Conservation (phyloP, 306 rosid species). For the Crotalaria pallida region DNA sequence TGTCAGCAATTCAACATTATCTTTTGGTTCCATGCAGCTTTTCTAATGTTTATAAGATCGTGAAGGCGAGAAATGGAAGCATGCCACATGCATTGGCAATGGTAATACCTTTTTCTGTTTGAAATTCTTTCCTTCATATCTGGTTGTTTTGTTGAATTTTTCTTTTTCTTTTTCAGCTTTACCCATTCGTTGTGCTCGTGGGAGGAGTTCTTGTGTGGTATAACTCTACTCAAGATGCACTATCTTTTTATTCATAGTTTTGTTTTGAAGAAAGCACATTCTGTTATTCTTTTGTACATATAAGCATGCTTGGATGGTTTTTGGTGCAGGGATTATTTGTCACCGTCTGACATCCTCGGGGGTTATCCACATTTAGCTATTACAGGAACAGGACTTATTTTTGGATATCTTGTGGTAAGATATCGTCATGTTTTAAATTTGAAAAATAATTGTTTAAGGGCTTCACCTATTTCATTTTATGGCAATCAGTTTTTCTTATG, state of each 20-base stretch:
- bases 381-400: slow-evolving; percentile 84
- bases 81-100: slow-evolving; percentile 80
- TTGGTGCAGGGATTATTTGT: slow-evolving; percentile 72
- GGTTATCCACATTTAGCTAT: slow-evolving; percentile 77
- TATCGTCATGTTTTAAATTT: slow-evolving; percentile 5
- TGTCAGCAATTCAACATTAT: slow-evolving; percentile 14
- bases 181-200: slow-evolving; percentile 67
- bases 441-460: background rate
- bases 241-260: background rate
- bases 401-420: slow-evolving; percentile 87
- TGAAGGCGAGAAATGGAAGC: slow-evolving; percentile 71
- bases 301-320: background rate
- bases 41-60: slow-evolving; percentile 69
- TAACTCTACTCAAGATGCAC: slow-evolving; percentile 25
- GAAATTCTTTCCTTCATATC: slow-evolving; percentile 5
- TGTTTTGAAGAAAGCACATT: background rate
- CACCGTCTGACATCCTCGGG: slow-evolving; percentile 66
- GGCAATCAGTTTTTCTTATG: background rate
- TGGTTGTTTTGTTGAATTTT: slow-evolving; percentile 17
- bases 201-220: slow-evolving; percentile 86
- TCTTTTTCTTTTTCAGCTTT: slow-evolving; percentile 55
- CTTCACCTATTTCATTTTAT: background rate
- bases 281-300: slow-evolving; percentile 4
- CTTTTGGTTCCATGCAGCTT: slow-evolving; percentile 52
- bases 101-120: slow-evolving; percentile 41